These are phyloP conservation scores for Trebouxia sp. DNA, from an alignment of 139 green algal species.

Conservation along the genomic window DNA sequence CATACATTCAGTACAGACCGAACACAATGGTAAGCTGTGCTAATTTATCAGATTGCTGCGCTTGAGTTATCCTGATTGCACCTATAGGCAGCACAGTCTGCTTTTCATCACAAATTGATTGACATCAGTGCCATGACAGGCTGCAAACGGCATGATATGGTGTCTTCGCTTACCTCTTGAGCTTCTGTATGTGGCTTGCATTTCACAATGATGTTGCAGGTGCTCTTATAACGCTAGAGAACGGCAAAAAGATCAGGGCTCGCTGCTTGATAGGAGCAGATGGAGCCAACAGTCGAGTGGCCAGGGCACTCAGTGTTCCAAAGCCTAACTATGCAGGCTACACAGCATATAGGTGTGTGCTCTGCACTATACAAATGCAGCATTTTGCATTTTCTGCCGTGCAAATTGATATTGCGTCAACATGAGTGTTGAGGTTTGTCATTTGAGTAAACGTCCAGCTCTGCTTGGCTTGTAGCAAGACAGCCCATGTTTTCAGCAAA, in stretches of 20 bases:
- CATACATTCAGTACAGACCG: conserved; percentile 29
- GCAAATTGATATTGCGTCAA: not conserved
- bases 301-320: conserved; percentile 36
- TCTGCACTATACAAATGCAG: not conserved
- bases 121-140: no score
- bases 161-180: no score
- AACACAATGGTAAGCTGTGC: conserved; percentile 13
- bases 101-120: no score
- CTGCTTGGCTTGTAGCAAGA: no score
- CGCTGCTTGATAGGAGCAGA: conserved; percentile 64
- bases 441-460: no score
- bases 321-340: conserved; percentile 58
- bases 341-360: conserved; percentile 46
- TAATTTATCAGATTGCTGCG: no score
- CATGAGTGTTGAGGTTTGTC: no score
- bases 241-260: conserved; percentile 25
- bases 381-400: not conserved
- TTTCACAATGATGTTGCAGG: not conserved
- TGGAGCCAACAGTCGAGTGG: conserved; percentile 53
- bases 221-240: conserved; percentile 34
- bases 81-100: no score
- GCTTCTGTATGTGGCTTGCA: not conserved
- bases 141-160: no score
- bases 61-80: no score
- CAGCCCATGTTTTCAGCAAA: no score